Evolutionary conservation across 495 filamentous ascomycete species (phyloP).

Genomic region (Penicillium desertorum): DNA sequence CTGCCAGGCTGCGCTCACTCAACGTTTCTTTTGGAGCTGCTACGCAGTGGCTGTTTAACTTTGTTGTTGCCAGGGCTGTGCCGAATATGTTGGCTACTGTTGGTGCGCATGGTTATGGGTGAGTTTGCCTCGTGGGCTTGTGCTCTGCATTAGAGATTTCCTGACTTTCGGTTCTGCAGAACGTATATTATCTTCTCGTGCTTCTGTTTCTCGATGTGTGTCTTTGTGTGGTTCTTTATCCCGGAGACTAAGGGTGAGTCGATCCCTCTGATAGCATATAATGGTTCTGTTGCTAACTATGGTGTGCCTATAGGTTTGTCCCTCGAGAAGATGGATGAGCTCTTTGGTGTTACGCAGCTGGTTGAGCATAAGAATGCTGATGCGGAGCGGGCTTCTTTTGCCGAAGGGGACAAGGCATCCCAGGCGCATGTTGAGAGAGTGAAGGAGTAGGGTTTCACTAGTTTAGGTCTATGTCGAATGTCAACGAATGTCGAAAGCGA

Average conservation of each 20-base stretch:
- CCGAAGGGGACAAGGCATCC: conserved; percentile 9
- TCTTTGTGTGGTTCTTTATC: conserved; percentile 71
- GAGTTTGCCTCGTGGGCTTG: conserved; percentile 5
- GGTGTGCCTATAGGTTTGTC: conserved; percentile 30
- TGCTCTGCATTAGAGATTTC: conserved; percentile 42
- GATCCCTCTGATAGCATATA: neutral
- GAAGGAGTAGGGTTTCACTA: neutral
- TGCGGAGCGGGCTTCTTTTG: conserved; percentile 15
- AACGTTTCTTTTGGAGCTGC: conserved; percentile 69
- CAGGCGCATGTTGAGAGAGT: conserved; percentile 17
- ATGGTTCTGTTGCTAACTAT: conserved; percentile 5
- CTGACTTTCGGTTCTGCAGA: conserved; percentile 18
- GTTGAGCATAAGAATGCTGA: conserved; percentile 25
- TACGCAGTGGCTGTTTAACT: conserved; percentile 55
- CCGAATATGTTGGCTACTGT: conserved; percentile 54
- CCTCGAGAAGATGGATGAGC: conserved; percentile 50
- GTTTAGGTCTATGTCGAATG: neutral
- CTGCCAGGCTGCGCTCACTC: conserved; percentile 61
- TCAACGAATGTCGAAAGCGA: neutral
- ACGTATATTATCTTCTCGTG: conserved; percentile 44
- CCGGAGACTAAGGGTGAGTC: conserved; percentile 68
- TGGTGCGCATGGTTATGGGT: conserved; percentile 61
- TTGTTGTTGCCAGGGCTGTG: conserved; percentile 42
- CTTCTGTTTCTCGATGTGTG: conserved; percentile 66
- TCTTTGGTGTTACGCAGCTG: conserved; percentile 50